Evolutionary conservation across 257 asterid genomes (phyloP), one percentile per base, ranked within the genome.

Genomic region (Petrea volubilis): DNA sequence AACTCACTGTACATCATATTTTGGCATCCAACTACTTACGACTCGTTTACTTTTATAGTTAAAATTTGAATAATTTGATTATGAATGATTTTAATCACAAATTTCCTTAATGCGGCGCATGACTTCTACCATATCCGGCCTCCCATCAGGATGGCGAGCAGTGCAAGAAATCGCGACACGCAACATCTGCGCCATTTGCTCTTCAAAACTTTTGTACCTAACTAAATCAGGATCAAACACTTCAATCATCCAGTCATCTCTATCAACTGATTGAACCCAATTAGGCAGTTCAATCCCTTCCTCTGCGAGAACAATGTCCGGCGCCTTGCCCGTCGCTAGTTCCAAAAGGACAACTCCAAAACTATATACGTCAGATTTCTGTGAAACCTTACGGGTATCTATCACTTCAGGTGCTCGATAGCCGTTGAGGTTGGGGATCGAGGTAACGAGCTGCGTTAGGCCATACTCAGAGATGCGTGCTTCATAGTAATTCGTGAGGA

Each of bases 321-420:
- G 88, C 0, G 68, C 80, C 25, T 69, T 82, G 2, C 91, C 74
- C 0, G 84, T 86, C 49, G 86, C 41, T 2, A 88, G 69, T 47
- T 88, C 93, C 66, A 86, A 34, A 2, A 88, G 57, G 51, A 88
- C 1, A 4, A 81, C 86, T 0, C 93, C 93, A 6, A 82, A 78
- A 50, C 90, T 76, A 9, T 88, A 88, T 7, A 86, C 80, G 34
- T 86, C 91, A 0, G 84, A 83, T 61, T 84, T 58, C 71, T 84
- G 90, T 8, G 88, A 73, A 13, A 64, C 23, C 27, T 29, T 17
- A 18, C 81, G 80, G 6, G 80, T 21, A 33, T 81, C 84, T 6
- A 36, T 8, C 36, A 82, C 86, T 59, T 88, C 96, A 8, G 92
- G 96, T 8, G 92, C 87, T 2, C 77, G 70, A 65, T 86, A 84